A percentile compares a stretch with the other conserved stretches of the same genome.
Evolutionary conservation across 129 eudicot genomes (phyloP).

Genomic region (Daucus carota): DNA sequence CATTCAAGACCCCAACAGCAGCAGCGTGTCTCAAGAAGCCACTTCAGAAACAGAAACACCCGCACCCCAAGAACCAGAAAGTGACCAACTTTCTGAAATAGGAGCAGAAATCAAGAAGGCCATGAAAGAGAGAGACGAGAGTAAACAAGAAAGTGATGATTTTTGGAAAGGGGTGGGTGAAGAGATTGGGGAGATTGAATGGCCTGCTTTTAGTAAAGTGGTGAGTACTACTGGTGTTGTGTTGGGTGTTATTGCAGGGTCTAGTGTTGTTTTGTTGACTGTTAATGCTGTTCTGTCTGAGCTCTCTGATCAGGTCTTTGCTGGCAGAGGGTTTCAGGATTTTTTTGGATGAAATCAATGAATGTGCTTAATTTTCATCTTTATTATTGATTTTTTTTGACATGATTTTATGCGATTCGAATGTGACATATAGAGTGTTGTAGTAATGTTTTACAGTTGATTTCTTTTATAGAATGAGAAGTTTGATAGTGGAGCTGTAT

Average conservation of each 20-base stretch:
- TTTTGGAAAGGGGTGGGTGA: conserved; percentile 57
- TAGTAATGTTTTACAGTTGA: no score
- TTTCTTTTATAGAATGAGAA: no score
- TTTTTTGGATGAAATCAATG: conserved; percentile 40
- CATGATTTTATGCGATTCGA: background rate
- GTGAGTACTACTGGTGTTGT: conserved; percentile 80
- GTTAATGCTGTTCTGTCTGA: conserved; percentile 89
- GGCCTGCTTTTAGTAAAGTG: conserved; percentile 73
- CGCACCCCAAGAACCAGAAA: conserved; percentile 7
- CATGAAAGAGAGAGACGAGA: conserved; percentile 49
- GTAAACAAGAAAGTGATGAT: conserved; percentile 15
- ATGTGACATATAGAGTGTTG: background rate
- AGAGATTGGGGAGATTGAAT: conserved; percentile 76
- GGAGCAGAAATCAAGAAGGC: conserved; percentile 57
- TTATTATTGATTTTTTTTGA: background rate
- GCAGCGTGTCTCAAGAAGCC: conserved; percentile 6
- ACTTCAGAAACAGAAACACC: conserved; percentile 7
- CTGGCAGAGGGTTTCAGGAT: conserved; percentile 84
- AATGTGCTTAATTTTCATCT: background rate
- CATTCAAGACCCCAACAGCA: conserved; percentile 12
- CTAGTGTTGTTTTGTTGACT: conserved; percentile 80
- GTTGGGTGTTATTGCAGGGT: conserved; percentile 73
- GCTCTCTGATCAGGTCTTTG: conserved; percentile 73
- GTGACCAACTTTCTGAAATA: conserved; percentile 35
- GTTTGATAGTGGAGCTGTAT: no score